Evolutionary conservation across 169 alveolate genomes (phyloP).

Genomic region (Plasmodium cynomolgi): DNA sequence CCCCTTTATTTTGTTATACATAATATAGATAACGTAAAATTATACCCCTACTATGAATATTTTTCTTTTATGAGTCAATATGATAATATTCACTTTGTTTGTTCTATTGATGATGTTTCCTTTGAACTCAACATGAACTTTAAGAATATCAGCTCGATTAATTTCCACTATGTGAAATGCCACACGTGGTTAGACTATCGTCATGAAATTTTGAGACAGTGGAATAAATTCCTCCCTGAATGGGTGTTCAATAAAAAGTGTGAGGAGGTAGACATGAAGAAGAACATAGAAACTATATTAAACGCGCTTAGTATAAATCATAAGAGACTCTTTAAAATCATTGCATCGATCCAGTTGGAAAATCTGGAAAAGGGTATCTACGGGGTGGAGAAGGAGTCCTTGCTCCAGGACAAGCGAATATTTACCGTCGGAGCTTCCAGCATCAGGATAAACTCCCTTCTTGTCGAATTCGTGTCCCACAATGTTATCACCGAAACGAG

Average conservation of each 20-base stretch:
- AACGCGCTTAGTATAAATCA: slow-evolving; percentile 84
- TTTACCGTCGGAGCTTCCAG: slow-evolving; percentile 70
- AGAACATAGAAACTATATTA: slow-evolving; percentile 75
- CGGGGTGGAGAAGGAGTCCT: slow-evolving; percentile 61
- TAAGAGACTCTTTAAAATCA: slow-evolving; percentile 79
- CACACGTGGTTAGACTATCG: slow-evolving; percentile 70
- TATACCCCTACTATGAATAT: slow-evolving; percentile 64
- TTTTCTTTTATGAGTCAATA: slow-evolving; percentile 60
- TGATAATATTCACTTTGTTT: slow-evolving; percentile 40
- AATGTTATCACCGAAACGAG: slow-evolving; percentile 72
- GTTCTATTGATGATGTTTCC: slow-evolving; percentile 66
- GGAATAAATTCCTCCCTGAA: slow-evolving; percentile 65
- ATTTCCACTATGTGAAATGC: slow-evolving; percentile 46
- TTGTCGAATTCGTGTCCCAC: slow-evolving; percentile 64
- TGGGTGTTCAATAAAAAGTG: slow-evolving; percentile 69
- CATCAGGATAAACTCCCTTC: slow-evolving; percentile 50
- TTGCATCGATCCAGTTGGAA: slow-evolving; percentile 84
- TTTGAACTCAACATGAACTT: slow-evolving; percentile 59
- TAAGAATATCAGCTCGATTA: slow-evolving; percentile 41
- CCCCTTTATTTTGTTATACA: slow-evolving; percentile 65
- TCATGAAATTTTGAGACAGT: slow-evolving; percentile 63
- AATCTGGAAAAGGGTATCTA: slow-evolving; percentile 65
- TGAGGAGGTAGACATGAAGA: slow-evolving; percentile 52
- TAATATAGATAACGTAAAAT: slow-evolving; percentile 47
- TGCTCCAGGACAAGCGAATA: slow-evolving; percentile 45